Base-by-base conservation (phyloP, 345 rosid genomes). In the Eucalyptus sp. region DNA sequence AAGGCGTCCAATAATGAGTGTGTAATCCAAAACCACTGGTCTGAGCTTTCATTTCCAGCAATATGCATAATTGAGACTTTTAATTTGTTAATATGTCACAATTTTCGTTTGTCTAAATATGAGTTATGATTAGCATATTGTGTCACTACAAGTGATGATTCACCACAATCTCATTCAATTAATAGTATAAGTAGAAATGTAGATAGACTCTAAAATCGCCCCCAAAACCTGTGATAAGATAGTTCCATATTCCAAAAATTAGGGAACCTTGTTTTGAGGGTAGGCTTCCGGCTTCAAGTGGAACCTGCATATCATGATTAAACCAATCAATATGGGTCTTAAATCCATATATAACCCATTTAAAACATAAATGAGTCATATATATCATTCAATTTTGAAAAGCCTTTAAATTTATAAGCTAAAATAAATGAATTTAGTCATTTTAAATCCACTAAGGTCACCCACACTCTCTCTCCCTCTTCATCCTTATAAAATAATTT, bases 191-290 rank as follows among this genome's bases (percentile, higher is more conserved):
- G 25, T 52, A 52, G 1, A 52, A 52, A 18, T 52, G 2, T 52
- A 52, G 58, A 18, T 20, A 52, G 1, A 52, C 10, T 4, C 2
- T 4, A 52, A 52, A 52, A 8, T 52, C 0, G 0, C 20, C 5
- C 58, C 0, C 20, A 0, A 0, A 52, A 20, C 25, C 58, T 52
- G 0, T 52, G 0, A 52, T 0, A 3, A 0, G 5, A 0, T 20
- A 20, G 10, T 52, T 1, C 0, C 20, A 20, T 20, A 0, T 7
- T 52, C 58, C 58, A 52, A 52, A 52, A 52, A 52, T 52, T 52
- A 0, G 2, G 10, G 2, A 52, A 52, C 58, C 0, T 20, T 20
- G 5, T 52, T 52, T 52, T 1, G 2, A 52, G 2, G 58, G 0
- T 8, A 20, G 5, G 58, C 20, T 52, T 52, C 58, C 8, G 20